Conservation (phyloP, 805 yeast genomes). For the Zygosaccharomyces kombuchaensis region DNA sequence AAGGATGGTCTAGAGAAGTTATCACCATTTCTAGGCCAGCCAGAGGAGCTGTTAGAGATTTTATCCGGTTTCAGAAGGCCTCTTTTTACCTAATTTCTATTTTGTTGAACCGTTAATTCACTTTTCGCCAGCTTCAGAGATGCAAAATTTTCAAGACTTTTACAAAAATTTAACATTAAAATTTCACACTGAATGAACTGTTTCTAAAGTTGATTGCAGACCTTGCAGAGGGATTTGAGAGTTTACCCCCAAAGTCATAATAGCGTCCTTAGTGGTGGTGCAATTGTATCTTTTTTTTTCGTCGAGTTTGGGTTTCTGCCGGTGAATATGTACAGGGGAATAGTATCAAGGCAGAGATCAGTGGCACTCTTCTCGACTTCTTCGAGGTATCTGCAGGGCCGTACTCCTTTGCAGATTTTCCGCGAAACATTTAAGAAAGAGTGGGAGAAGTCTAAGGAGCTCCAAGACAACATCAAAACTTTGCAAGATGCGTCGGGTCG, state of each 20-base stretch:
- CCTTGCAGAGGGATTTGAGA: neutral
- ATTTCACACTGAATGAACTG: neutral
- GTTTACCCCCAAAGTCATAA: neutral
- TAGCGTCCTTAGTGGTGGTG: neutral
- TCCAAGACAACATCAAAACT: conserved; percentile 89
- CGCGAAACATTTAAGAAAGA: conserved; percentile 87
- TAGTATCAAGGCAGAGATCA: neutral
- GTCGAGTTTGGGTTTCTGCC: neutral
- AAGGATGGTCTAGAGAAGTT: neutral
- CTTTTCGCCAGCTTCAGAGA: neutral
- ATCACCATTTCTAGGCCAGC: neutral
- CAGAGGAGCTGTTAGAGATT: neutral
- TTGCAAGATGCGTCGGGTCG: conserved; percentile 94
- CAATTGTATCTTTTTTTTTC: neutral
- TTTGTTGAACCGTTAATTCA: neutral
- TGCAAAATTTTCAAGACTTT: conserved; percentile 4
- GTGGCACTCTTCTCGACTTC: conserved; percentile 16
- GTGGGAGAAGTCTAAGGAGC: conserved; percentile 84
- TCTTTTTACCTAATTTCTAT: neutral
- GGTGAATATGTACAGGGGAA: conserved; percentile 5
- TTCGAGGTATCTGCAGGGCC: conserved; percentile 14
- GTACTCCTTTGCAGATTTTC: conserved; percentile 85
- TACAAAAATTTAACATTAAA: conserved; percentile 1
- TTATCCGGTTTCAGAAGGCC: neutral
- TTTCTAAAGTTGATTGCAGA: neutral